Conservation (phyloP, 192 early-diverging fungal species). For the Chytriomyces sp. region DNA sequence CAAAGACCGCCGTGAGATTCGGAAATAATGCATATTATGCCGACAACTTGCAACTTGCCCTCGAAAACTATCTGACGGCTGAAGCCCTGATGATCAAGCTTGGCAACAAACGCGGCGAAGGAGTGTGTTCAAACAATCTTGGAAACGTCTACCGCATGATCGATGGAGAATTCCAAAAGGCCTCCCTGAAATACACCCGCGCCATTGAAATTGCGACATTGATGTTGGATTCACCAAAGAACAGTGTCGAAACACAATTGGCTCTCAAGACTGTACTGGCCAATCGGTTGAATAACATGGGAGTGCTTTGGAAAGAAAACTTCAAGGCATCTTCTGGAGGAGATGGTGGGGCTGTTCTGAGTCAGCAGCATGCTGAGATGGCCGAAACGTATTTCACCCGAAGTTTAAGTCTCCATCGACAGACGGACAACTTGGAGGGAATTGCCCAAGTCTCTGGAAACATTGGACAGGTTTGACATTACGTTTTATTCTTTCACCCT, state of each 20-base stretch:
- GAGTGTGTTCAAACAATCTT: constrained; percentile 47
- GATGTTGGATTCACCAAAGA: constrained; percentile 32
- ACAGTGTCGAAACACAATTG: constrained; percentile 6
- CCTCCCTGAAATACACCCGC: constrained; percentile 23
- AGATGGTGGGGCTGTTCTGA: background rate
- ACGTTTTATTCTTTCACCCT: too few relatives aligned
- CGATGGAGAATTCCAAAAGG: constrained; percentile 22
- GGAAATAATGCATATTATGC: constrained; percentile 47
- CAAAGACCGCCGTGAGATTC: constrained; percentile 43
- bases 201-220: constrained; percentile 40
- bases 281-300: constrained; percentile 42
- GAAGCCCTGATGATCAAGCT: constrained; percentile 42
- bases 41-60: constrained; percentile 40
- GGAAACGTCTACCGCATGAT: constrained; percentile 50
- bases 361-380: background rate
- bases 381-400: constrained; percentile 34
- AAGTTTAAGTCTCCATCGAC: constrained; percentile 32
- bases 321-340: background rate
- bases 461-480: constrained; percentile 27
- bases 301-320: constrained; percentile 41
- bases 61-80: constrained; percentile 45
- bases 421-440: constrained; percentile 38
- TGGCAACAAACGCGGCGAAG: constrained; percentile 38
- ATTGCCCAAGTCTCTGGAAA: constrained; percentile 47
- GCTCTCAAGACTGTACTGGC: constrained; percentile 31